phyloP scores from a whole-genome alignment of 2,329 filamentous ascomycete genomes.

The Talaromyces sp. region DNA sequence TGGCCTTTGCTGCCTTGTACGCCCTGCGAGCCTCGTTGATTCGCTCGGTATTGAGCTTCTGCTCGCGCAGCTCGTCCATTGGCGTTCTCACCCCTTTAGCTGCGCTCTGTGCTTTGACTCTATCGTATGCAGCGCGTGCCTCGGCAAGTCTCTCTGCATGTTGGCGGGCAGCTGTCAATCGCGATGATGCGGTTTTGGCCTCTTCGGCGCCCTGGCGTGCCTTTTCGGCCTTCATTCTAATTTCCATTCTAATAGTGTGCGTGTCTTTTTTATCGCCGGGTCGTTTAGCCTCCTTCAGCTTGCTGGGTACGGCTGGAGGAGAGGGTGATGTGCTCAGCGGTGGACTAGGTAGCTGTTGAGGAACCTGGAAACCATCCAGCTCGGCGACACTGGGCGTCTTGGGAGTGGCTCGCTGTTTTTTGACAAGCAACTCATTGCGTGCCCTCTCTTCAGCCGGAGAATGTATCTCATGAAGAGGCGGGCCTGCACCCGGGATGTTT shows the following conservation, averaged over 20 bases:
- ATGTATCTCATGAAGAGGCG: slow-evolving; percentile 4
- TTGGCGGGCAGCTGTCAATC: slow-evolving; percentile 7
- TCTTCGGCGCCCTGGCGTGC: slow-evolving; percentile 3
- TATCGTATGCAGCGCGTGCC: slow-evolving; percentile 9
- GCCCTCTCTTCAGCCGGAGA: slow-evolving; percentile 3
- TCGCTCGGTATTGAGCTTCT: slow-evolving; percentile 7
- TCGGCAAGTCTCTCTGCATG: slow-evolving; percentile 12
- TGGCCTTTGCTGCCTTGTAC: slow-evolving; percentile 9
- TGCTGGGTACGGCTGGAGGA: slow-evolving; percentile 1
- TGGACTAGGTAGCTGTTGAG: slow-evolving; percentile 12
- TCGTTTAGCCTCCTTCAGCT: slow-evolving; percentile 8
- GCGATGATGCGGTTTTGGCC: slow-evolving; percentile 5
- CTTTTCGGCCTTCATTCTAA: slow-evolving; percentile 9
- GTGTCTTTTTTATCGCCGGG: background rate
- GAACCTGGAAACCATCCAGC: slow-evolving; percentile 29
- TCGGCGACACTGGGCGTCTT: slow-evolving; percentile 28
- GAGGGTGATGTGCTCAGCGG: slow-evolving; percentile 6
- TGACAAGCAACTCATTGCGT: slow-evolving; percentile 3
- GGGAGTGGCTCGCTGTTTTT: slow-evolving; percentile 12
- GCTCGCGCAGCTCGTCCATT: slow-evolving; percentile 1
- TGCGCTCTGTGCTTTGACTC: slow-evolving; percentile 1
- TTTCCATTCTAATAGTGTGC: slow-evolving; percentile 9
- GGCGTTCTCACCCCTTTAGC: background rate
- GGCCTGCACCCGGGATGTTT: background rate
- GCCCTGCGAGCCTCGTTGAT: slow-evolving; percentile 9